Evolutionary conservation across 345 rosid genomes (phyloP).

Genomic region (Populus deltoides): DNA sequence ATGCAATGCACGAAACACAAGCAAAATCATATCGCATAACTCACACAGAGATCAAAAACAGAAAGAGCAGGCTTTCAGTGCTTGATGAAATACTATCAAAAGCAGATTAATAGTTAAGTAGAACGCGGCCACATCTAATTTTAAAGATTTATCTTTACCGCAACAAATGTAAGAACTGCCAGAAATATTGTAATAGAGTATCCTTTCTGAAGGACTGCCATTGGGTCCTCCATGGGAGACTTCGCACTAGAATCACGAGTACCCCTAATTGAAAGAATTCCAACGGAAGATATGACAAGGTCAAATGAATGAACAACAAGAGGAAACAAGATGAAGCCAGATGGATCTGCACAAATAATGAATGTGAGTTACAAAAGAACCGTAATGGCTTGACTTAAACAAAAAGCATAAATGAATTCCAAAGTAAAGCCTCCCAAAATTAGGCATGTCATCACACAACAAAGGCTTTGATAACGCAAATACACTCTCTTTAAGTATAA

Average conservation of each 20-base stretch:
- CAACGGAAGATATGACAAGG: conserved; percentile 83
- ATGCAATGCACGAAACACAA: not conserved
- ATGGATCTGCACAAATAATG: conserved; percentile 71
- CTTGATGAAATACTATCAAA: not conserved
- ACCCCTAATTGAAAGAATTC: conserved; percentile 85
- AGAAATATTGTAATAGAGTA: conserved; percentile 78
- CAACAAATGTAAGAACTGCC: conserved; percentile 83
- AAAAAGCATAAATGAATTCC: conserved; percentile 2
- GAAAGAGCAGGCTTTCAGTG: not conserved
- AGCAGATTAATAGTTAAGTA: conserved; percentile 1
- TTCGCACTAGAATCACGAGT: conserved; percentile 72
- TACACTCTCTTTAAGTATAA: not conserved
- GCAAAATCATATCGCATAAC: conserved; percentile 11
- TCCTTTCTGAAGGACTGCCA: conserved; percentile 97
- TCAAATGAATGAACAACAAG: conserved; percentile 97
- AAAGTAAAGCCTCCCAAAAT: not conserved
- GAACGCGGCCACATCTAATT: not conserved
- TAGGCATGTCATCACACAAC: not conserved
- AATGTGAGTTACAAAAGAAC: conserved; percentile 19
- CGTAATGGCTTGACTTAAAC: not conserved
- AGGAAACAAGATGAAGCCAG: conserved; percentile 97
- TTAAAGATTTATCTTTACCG: conserved; percentile 49
- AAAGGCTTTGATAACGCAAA: not conserved
- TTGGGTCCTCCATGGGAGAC: conserved; percentile 84
- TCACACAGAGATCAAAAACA: conserved; percentile 4